Conservation (phyloP, 345 rosid species). For the Psidium friedrichsthalianum region DNA sequence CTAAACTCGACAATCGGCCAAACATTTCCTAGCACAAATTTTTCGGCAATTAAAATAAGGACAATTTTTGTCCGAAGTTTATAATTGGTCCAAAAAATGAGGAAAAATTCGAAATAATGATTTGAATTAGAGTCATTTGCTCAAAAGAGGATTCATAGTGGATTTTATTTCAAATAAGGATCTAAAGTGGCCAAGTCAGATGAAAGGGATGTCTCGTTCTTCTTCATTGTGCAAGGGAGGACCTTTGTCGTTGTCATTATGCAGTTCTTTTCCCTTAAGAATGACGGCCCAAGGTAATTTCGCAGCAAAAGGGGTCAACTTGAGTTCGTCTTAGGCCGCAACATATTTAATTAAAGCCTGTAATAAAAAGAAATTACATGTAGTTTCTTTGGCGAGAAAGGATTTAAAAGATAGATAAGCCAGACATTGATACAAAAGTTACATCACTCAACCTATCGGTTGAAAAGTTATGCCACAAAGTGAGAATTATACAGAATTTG, state of each 20-base stretch:
- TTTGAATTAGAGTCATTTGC: no score
- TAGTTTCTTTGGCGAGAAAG: no score
- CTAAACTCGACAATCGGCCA: no score
- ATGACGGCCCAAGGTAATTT: neutral
- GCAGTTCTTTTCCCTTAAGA: neutral
- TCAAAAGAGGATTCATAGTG: no score
- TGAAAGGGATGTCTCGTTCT: neutral
- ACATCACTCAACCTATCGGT: rapidly evolving
- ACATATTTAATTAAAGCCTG: neutral
- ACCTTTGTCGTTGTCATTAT: rapidly evolving
- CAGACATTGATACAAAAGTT: rapidly evolving
- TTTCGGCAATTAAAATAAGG: no score
- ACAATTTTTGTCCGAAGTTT: no score
- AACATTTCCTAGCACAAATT: no score
- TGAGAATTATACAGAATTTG: rapidly evolving
- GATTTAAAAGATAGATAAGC: neutral
- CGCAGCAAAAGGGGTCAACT: neutral
- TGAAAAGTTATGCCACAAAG: rapidly evolving
- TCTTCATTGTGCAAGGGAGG: neutral
- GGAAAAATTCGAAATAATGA: no score
- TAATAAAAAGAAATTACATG: no score
- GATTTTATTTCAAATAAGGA: no score
- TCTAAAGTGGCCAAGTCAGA: no score
- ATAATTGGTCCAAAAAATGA: no score
- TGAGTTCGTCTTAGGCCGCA: neutral